These are phyloP conservation scores for Berkeleyomyces rouxiae DNA, from an alignment of 2,329 filamentous ascomycete genomes.

Conservation along the genomic window DNA sequence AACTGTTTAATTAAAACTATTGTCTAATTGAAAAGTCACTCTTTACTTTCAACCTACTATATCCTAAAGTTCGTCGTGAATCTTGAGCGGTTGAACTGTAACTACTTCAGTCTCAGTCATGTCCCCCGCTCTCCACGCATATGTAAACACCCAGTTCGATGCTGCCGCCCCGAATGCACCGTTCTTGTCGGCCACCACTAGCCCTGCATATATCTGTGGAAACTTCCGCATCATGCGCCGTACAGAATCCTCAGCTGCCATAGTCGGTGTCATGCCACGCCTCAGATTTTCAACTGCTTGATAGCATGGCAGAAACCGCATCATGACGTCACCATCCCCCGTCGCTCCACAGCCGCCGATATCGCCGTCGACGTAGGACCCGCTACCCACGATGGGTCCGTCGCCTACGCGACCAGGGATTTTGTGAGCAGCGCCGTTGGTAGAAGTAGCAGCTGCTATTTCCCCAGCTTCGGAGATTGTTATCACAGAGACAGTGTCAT, in stretches of 20 bases:
- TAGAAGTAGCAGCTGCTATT: conserved; percentile 39
- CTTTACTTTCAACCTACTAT: not conserved
- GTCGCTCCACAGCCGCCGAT: conserved; percentile 39
- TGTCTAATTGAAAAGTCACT: too few relatives aligned
- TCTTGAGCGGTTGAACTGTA: conserved; percentile 19
- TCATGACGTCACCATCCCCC: conserved; percentile 40
- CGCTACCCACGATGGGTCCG: conserved; percentile 36
- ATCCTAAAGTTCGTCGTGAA: not conserved
- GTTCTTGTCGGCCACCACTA: conserved; percentile 33
- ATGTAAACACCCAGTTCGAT: conserved; percentile 38
- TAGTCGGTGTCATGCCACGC: conserved; percentile 28
- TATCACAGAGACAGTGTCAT: conserved; percentile 39
- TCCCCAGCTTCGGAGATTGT: conserved; percentile 26
- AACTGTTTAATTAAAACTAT: not conserved
- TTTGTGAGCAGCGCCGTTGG: conserved; percentile 38
- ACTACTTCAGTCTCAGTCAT: conserved; percentile 32
- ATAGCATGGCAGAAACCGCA: conserved; percentile 40
- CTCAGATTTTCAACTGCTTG: conserved; percentile 39
- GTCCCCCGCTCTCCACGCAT: conserved; percentile 30
- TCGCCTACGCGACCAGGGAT: conserved; percentile 39
- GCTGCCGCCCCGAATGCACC: conserved; percentile 34
- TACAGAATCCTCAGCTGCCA: conserved; percentile 35
- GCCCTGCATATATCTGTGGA: conserved; percentile 29
- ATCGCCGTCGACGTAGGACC: conserved; percentile 37
- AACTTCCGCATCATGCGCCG: conserved; percentile 31